Base-by-base conservation (phyloP, 2,329 filamentous ascomycete genomes). In the Allantophomopsis cytisporea region DNA sequence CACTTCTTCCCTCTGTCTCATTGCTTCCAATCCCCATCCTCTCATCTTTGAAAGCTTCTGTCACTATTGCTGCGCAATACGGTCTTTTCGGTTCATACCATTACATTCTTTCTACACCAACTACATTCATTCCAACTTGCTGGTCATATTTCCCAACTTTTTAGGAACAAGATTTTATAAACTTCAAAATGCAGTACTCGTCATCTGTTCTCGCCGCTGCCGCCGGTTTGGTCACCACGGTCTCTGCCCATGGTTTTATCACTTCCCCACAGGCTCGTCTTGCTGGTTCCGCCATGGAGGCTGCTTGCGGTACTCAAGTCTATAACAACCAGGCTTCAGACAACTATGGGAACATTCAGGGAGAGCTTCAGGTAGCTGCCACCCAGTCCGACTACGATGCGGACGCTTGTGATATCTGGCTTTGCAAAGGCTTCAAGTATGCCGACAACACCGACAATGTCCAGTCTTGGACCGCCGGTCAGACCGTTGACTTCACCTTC, bases 241-340 rank as follows among this genome's bases (percentile, higher is more conserved):
- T 62, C 38, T 59, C 64, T 20, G 66, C 60, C 36, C 69, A 73
- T 44, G 69, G 69, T 30, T 65, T 64, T 43, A 61, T 72, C 38
- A 56, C 53, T 32, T 56, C 50, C 4, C 66, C 66, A 4, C 35
- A 54, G 0, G 51, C 64, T n/a, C 64, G 66, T 30, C 39, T 52
- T 20, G 55, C 63, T 13, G 66, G 65, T 5, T 40, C 56, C 2
- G 64, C 63, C 40, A 68, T 60, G 61, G 55, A 56, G 35, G 51
- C 57, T 5, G 60, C 61, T 4, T 70, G 67, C 39, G 67, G 67
- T 6, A 50, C 63, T 5, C 54, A 59, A 38, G 60, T 63, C 47
- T 59, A 56, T 49, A 57, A 59, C 40, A 50, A 52, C 41, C 49
- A 51, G 40, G 44, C 45, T 2, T 50, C 49, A 7, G 51, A 54